Evolutionary conservation across 495 filamentous ascomycete species (phyloP), one percentile per base, ranked within the genome.

Genomic region (Elasticomyces elasticus): DNA sequence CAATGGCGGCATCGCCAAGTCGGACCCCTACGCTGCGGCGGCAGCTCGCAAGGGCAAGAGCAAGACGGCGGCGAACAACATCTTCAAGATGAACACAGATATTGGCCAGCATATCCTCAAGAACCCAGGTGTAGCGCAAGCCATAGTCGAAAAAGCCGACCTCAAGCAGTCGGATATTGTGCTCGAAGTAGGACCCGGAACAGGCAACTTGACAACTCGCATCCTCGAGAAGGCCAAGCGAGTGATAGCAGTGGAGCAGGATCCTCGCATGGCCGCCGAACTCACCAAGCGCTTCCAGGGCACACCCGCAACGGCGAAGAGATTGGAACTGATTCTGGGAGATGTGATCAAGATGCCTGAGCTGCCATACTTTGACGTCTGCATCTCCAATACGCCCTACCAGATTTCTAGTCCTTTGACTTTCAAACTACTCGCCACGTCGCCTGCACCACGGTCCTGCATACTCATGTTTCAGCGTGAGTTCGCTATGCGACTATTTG

Each of bases 221-320:
- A 94, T 95, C 35, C 72, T 96, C 24, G 87, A 91, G 54, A 83
- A 86, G 62, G 87, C 87, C 13, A 89, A 88, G 70, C 85, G 84
- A 62, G 81, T 89, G 30, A 85, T 94, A 19, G 91, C 89, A 3
- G 87, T 95, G 28, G 91, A 97, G 73, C 78, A 94, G 71, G 91
- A 96, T 68, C 91, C 91, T 41, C 78, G 91, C 63, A 97, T 96
- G 92, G 91, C 90, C 5, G 91, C 90, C 25, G 92, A 97, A 68
- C 79, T 95, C 58, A 95, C 90, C 41, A 96, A 96, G 66, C 84
- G 89, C 55, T 88, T 96, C 25, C 87, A 94, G 66, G 87, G 85
- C 17, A 90, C 80, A 37, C 86, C 89, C 2, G 75, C 82, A 54
- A 40, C 35, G 4, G 81, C 84, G 61, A 90, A 87, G 64, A 76